Base-by-base conservation (phyloP, 2,329 filamentous ascomycete species). In the Neurospora crassa region DNA sequence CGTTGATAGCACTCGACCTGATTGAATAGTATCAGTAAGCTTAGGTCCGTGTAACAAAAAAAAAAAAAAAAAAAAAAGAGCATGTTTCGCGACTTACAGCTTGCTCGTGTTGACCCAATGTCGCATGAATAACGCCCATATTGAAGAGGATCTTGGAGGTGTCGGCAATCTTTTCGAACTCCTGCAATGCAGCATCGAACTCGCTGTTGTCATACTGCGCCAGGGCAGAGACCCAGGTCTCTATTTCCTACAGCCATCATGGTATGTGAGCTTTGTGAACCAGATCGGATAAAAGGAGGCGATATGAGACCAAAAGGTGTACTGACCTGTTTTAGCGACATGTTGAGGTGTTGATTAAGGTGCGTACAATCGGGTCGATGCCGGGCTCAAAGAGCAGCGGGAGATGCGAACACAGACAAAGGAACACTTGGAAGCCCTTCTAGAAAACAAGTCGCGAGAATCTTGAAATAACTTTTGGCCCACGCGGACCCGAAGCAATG, bases 71-170 rank as follows among this genome's bases (percentile, higher is more conserved):
- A 67, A 16, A 2, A 70, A 37, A 37, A 70, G 24, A 14, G 40
- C 40, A 29, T 42, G 14, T 69, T 34, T 14, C 53, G 40, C 14
- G 45, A 86, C 93, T 81, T 85, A 97, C 95, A 79, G 96, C 96
- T 85, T 93, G 94, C 80, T 95, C 92, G 82, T 99, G 96, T 80
- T 98, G 94, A 76, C 96, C 96, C 20, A 99, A 86, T 0, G 96
- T 98, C 47, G 96, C 96, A 84, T 97, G 92, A 77, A 99, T 98
- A 47, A 99, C 95, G 76, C 96, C 96, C 82, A 95, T 96, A 79
- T 99, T 99, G 86, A 99, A 99, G 73, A 97, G 86, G 74, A 99
- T 99, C 85, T 97, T 98, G 76, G 96, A 97, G 0, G 96, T 99
- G 80, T 98, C 96, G 73, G 92, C 87, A 78, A 99, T 97, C 76